phyloP scores from a whole-genome alignment of 192 early-diverging fungal species.

The Lobosporangium transversale region DNA sequence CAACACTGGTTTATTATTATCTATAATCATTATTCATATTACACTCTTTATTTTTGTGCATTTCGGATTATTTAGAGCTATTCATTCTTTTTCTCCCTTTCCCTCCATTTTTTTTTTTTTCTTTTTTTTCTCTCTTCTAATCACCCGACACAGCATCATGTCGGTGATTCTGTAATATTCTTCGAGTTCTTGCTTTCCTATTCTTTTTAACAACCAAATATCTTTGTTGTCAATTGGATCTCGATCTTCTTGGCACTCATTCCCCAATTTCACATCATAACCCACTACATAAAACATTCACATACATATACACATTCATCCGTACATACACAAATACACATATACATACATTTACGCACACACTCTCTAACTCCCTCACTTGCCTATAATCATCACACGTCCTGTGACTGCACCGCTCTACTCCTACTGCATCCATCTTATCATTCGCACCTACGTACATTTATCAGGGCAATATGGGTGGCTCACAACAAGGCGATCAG shows the following conservation, averaged over 20 bases:
- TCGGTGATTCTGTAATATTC: constrained; percentile 13
- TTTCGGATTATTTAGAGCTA: constrained; percentile 2
- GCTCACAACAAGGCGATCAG: constrained; percentile 20
- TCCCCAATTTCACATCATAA: neutral
- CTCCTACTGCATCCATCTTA: neutral
- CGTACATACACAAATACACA: neutral
- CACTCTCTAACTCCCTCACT: no score
- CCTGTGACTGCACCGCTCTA: neutral
- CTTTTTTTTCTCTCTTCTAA: constrained; percentile 2
- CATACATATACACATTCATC: neutral
- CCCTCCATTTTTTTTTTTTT: neutral
- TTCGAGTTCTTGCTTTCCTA: neutral
- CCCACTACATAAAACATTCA: neutral
- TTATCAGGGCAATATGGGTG: constrained; percentile 15
- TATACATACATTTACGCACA: no score
- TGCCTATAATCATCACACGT: no score
- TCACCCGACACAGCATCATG: constrained; percentile 5
- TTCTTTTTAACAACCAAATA: neutral
- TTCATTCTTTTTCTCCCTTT: neutral
- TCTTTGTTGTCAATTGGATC: constrained; percentile 4
- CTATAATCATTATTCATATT: neutral
- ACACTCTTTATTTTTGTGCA: constrained; percentile 13
- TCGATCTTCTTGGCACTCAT: neutral
- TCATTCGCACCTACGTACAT: neutral
- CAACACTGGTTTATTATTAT: neutral